Base-by-base conservation (phyloP, 1,139 yeast species). In the Debaryomyces psychrophilus region DNA sequence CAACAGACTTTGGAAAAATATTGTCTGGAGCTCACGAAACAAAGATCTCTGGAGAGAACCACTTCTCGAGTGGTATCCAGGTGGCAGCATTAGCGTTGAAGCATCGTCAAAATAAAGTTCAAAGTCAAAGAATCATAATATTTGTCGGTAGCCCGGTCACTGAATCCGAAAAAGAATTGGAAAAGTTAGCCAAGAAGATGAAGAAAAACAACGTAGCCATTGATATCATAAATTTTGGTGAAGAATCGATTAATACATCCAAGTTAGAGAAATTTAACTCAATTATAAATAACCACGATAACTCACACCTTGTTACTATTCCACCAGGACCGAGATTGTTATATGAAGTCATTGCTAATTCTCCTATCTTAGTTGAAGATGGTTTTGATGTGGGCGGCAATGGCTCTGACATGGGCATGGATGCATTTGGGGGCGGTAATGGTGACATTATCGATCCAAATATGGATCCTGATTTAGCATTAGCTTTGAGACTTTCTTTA, bases 21-120 rank as follows among this genome's bases (percentile, higher is more conserved):
- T 74, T 92, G 53, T 76, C 90, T n/a, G 98, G 97, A 6, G 77
- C 90, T 37, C 96, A 90, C 59, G 90, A 87, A 43, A 85, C 95
- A 22, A 81, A 81, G 56, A 83, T 95, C 46, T 74, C 76, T 22
- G 97, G 97, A 1, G 65, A 64, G 27, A 68, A 76, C 42, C 90
- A 90, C 61, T 76, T 95, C 50, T 75, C 87, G 29, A 87, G 92
- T 41, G 96, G 96, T 12, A 83, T 93, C 56, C 97, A 92, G 69
- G 96, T 93, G 52, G 99, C 98, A n/a, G 95, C 95, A 41, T 78
- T 95, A 61, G 98, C 97, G 9, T 81, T 93, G 61, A 93, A 90
- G 64, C 98, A 93, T 69, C 90, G 99, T 63, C 97, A 90, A 66
- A 90, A 93, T 71, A 90, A 89, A 67, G 86, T 87, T 8, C 98